A percentile compares a stretch with the other conserved stretches of the same genome.
phyloP scores from a whole-genome alignment of 331 rosid genomes.

The Quercus phellos region DNA sequence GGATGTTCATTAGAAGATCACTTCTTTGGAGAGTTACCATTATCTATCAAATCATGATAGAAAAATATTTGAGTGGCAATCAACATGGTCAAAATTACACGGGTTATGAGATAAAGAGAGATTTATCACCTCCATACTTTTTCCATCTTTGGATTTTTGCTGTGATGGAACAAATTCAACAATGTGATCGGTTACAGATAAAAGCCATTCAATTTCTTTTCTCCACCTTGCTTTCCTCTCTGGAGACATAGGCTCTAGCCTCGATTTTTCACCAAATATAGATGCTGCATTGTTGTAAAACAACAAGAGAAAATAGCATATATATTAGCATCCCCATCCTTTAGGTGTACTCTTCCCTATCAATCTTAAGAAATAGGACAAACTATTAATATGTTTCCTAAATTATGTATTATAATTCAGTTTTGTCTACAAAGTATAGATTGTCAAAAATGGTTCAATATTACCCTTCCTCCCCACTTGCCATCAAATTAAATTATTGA shows the following conservation, averaged over 20 bases:
- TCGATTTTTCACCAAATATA: conserved; percentile 72
- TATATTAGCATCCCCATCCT: background rate
- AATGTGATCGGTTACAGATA: conserved; percentile 81
- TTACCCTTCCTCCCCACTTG: too few relatives aligned
- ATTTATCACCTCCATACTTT: conserved; percentile 64
- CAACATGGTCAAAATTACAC: background rate
- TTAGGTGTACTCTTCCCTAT: background rate
- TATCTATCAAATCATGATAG: conserved; percentile 39
- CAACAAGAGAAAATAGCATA: background rate
- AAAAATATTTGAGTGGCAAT: background rate
- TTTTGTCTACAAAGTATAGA: too few relatives aligned
- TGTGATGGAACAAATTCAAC: conserved; percentile 84
- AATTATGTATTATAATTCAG: too few relatives aligned
- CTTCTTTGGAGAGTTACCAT: conserved; percentile 81
- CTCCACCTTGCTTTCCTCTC: conserved; percentile 75
- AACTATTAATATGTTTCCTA: too few relatives aligned
- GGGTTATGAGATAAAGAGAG: conserved; percentile 7
- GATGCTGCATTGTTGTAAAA: conserved; percentile 52
- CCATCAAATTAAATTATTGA: too few relatives aligned
- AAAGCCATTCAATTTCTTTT: conserved; percentile 82
- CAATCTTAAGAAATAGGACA: too few relatives aligned
- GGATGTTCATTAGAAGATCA: conserved; percentile 78
- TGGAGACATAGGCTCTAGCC: conserved; percentile 63
- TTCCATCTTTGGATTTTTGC: conserved; percentile 65
- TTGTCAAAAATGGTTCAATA: too few relatives aligned